These are phyloP conservation scores for Viola pubescens DNA, from an alignment of 441 rosid species.

Conservation along the genomic window DNA sequence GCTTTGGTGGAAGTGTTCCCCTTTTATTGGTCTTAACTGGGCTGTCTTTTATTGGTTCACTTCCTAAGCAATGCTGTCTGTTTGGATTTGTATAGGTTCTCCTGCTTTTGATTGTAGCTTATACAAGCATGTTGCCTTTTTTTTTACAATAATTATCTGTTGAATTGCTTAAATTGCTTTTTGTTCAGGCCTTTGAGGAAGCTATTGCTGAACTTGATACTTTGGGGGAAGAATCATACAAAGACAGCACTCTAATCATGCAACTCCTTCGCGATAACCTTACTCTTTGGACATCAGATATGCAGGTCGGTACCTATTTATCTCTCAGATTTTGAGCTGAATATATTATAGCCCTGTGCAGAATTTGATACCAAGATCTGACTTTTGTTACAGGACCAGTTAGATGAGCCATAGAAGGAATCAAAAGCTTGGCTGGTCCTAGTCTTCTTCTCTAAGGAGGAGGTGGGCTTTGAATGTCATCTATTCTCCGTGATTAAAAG, in stretches of 20 bases:
- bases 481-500: conserved; percentile 22
- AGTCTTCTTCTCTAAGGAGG: conserved; percentile 38
- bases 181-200: conserved; percentile 71
- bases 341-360: background rate
- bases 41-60: too few species aligned
- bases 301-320: conserved; percentile 40
- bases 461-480: conserved; percentile 77
- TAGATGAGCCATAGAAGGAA: conserved; percentile 59
- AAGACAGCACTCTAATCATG: conserved; percentile 90
- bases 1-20: too few species aligned
- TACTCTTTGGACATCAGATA: conserved; percentile 87
- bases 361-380: background rate
- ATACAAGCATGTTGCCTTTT: too few species aligned
- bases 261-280: conserved; percentile 84
- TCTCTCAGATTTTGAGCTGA: background rate
- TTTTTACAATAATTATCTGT: background rate
- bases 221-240: conserved; percentile 79
- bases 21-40: too few species aligned
- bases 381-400: conserved; percentile 50
- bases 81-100: too few species aligned
- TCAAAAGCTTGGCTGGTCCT: conserved; percentile 20
- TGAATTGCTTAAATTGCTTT: conserved; percentile 1
- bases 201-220: conserved; percentile 87
- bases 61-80: too few species aligned
- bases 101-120: too few species aligned